Evolutionary conservation across 441 rosid genomes (phyloP).

Genomic region (Populus trichocarpa): DNA sequence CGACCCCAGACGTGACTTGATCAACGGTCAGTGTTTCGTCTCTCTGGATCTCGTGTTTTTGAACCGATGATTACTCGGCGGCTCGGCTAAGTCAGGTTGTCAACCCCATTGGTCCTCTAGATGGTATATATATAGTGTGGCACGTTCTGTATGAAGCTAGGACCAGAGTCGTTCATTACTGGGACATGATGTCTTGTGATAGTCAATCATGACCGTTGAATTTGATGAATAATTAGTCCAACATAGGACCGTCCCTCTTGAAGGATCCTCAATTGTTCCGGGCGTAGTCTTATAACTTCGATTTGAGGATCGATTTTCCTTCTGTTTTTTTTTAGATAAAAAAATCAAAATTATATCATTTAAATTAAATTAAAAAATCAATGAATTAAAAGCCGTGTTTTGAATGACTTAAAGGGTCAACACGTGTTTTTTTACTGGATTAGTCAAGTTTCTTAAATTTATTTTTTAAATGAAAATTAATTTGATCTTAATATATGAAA

Average conservation of each 20-base stretch:
- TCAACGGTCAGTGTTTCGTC: no score
- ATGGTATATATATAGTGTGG: background rate
- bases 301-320: no score
- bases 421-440: no score
- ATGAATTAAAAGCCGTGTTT: no score
- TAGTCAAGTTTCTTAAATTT: no score
- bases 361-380: no score
- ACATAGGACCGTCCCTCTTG: background rate
- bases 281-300: background rate
- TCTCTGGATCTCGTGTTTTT: no score
- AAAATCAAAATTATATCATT: no score
- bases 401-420: no score
- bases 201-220: background rate
- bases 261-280: background rate
- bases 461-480: no score
- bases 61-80: background rate
- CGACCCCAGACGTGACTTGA: no score
- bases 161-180: background rate
- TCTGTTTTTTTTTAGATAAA: no score
- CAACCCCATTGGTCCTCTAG: background rate
- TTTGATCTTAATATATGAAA: background rate
- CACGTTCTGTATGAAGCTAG: background rate
- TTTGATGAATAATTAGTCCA: background rate
- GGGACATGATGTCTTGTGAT: background rate
- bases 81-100: background rate